Evolutionary conservation across 495 filamentous ascomycete species (phyloP).

Genomic region (Acidomyces sp.): DNA sequence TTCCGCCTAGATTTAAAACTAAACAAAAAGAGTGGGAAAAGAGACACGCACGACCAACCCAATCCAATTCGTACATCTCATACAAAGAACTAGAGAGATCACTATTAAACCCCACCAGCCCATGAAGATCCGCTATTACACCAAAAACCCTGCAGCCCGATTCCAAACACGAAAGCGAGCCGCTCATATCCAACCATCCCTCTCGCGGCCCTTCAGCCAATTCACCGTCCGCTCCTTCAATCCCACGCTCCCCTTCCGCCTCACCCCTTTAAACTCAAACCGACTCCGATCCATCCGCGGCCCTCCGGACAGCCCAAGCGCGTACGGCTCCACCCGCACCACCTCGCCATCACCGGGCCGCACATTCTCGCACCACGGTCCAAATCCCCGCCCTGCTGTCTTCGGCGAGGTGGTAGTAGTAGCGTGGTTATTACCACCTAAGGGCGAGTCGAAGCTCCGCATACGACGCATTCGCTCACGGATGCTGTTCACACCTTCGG

Average conservation of each 20-base stretch:
- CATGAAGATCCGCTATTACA: too few species aligned
- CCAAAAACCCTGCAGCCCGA: too few species aligned
- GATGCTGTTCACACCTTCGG: constrained; percentile 7
- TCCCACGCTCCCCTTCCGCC: constrained; percentile 8
- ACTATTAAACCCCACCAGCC: too few species aligned
- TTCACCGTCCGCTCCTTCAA: neutral
- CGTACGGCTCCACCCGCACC: neutral
- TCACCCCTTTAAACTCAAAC: constrained; percentile 14
- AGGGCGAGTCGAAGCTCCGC: constrained; percentile 12
- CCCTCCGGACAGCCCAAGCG: neutral
- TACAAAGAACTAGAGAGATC: too few species aligned
- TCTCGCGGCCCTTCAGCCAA: constrained; percentile 4
- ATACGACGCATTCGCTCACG: constrained; percentile 9
- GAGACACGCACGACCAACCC: too few species aligned
- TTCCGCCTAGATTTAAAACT: too few species aligned
- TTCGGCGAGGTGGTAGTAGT: neutral
- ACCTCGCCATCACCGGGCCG: neutral
- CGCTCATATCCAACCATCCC: constrained; percentile 9
- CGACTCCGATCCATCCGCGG: constrained; percentile 8
- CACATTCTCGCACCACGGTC: constrained; percentile 3
- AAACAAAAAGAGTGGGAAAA: too few species aligned
- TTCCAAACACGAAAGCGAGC: too few species aligned
- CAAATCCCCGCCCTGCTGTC: neutral
- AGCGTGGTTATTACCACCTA: neutral
- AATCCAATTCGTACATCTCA: too few species aligned